Percentiles rank a stretch among this genome's conserved stretches.
Conservation (phyloP, 192 early-diverging fungal genomes). For the Coemansia sp. region DNA sequence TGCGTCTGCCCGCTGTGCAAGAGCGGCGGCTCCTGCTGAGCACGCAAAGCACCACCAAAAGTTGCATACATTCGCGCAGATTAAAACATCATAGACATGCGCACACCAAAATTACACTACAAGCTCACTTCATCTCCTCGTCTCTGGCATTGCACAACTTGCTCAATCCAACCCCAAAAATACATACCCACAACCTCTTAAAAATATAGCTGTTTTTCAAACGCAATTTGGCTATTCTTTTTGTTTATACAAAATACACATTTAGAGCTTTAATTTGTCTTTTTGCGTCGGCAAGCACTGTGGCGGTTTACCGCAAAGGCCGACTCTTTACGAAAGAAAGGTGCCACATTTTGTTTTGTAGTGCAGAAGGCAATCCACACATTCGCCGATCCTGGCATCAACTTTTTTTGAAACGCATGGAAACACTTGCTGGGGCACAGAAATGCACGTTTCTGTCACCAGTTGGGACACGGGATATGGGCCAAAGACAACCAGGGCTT, state of each 20-base stretch:
- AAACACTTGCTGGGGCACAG: not conserved
- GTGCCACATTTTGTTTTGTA: not conserved
- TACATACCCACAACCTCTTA: not conserved
- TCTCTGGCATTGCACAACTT: no score
- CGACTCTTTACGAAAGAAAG: not conserved
- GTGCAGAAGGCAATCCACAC: not conserved
- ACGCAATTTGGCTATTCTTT: slow-evolving; percentile 5
- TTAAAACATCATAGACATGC: no score
- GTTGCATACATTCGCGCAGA: no score
- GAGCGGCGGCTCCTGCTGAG: not conserved
- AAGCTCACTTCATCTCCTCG: no score
- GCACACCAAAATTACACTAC: not conserved
- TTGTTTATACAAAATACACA: slow-evolving; percentile 4
- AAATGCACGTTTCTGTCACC: not conserved
- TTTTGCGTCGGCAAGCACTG: no score
- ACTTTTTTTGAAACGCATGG: not conserved
- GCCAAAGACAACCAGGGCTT: not conserved
- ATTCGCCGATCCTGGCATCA: not conserved
- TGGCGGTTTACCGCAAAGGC: no score
- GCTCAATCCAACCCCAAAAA: not conserved
- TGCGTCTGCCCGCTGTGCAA: not conserved
- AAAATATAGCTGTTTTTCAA: slow-evolving; percentile 9
- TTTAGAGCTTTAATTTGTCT: not conserved
- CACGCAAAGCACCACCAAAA: no score
- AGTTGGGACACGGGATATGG: not conserved